phyloP scores from a whole-genome alignment of 495 filamentous ascomycete genomes.

The Physcia stellaris region DNA sequence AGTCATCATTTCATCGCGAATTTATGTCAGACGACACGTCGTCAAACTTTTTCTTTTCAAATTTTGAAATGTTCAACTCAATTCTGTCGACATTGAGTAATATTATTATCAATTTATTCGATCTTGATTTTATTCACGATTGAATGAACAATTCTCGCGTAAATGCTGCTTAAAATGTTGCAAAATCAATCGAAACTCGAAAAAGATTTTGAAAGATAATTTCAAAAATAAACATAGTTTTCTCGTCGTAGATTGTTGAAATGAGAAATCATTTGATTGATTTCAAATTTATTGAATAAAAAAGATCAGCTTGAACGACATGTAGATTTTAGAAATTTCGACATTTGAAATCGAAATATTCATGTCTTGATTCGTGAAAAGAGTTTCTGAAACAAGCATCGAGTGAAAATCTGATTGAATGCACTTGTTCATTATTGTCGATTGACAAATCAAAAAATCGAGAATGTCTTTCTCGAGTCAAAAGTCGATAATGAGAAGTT shows the following conservation, averaged over 20 bases:
- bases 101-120: constrained; percentile 31
- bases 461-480: constrained; percentile 73
- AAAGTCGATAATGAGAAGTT: constrained; percentile 85
- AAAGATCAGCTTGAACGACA: constrained; percentile 67
- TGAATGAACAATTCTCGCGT: constrained; percentile 92
- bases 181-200: constrained; percentile 48
- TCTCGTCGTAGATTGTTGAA: constrained; percentile 87
- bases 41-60: constrained; percentile 16
- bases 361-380: constrained; percentile 88
- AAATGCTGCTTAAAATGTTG: constrained; percentile 63
- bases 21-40: constrained; percentile 15
- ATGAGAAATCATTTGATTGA: constrained; percentile 89
- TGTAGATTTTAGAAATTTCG: constrained; percentile 41
- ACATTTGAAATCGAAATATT: constrained; percentile 76
- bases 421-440: constrained; percentile 77
- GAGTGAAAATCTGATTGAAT: constrained; percentile 68
- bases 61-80: constrained; percentile 15
- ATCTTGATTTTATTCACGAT: constrained; percentile 63
- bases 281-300: constrained; percentile 98
- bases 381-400: constrained; percentile 66
- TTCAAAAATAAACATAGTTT: constrained; percentile 63
- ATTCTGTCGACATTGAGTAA: constrained; percentile 21
- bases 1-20: constrained; percentile 17
- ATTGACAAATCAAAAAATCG: constrained; percentile 66
- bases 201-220: constrained; percentile 51